These are phyloP conservation scores for Dalbergia cochinchinensis DNA, from an alignment of 306 rosid species.

Conservation along the genomic window DNA sequence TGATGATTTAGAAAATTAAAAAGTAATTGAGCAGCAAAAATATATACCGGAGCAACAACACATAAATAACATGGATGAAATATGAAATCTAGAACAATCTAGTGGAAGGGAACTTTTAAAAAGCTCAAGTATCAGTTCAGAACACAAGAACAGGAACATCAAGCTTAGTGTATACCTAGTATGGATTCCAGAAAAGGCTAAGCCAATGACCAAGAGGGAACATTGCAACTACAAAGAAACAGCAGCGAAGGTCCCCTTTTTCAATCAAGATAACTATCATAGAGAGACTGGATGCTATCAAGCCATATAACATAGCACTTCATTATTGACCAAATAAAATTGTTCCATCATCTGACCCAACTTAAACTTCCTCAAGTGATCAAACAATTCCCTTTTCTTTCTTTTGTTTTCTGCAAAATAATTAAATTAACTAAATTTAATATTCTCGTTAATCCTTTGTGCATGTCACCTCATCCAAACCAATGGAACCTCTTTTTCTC, in stretches of 20 bases:
- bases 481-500: too few species aligned
- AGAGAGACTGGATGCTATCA: not conserved
- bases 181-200: constrained; percentile 14
- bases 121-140: not conserved
- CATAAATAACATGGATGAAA: not conserved
- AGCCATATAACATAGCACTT: not conserved
- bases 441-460: not conserved
- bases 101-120: not conserved
- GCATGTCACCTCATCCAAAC: too few species aligned
- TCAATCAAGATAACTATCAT: constrained; percentile 2
- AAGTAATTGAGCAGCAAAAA: constrained; percentile 22
- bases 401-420: not conserved
- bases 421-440: not conserved
- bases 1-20: not conserved
- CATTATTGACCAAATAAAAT: constrained; percentile 20
- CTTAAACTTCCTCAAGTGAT: not conserved
- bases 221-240: constrained; percentile 5
- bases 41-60: not conserved
- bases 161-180: not conserved
- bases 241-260: not conserved
- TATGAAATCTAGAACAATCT: not conserved
- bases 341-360: not conserved
- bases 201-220: not conserved
- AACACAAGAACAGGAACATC: not conserved
- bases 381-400: not conserved